Conservation (phyloP, 2,329 filamentous ascomycete species). For the Arthrobotrys entomopaga region DNA sequence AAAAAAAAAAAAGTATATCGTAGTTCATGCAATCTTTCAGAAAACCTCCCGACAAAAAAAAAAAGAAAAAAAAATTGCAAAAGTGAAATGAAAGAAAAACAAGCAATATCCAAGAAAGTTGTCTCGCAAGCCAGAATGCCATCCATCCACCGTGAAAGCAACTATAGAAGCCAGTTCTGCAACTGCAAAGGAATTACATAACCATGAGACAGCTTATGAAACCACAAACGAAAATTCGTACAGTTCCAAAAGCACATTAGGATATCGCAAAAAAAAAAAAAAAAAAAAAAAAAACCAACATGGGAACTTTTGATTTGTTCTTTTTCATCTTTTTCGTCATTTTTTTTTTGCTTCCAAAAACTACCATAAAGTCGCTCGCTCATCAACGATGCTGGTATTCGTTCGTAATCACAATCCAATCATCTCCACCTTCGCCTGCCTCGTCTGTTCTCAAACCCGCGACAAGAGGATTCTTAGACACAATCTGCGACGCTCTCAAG, state of each 20-base stretch:
- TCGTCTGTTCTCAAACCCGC: constrained; percentile 36
- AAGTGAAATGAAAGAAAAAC: neutral
- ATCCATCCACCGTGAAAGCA: neutral
- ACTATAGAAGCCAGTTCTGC: neutral
- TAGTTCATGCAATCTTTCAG: constrained; percentile 34
- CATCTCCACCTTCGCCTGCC: constrained; percentile 28
- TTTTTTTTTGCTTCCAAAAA: constrained; percentile 4
- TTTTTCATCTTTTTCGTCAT: constrained; percentile 11
- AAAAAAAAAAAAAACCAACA: too few relatives aligned
- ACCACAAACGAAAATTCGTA: constrained; percentile 6
- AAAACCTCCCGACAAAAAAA: constrained; percentile 14
- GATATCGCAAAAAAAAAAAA: constrained; percentile 18
- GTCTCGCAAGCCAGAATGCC: neutral
- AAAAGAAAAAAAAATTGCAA: neutral
- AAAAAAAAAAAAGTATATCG: too few relatives aligned
- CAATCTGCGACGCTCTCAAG: constrained; percentile 41
- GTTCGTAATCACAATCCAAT: constrained; percentile 43
- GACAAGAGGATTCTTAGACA: constrained; percentile 34
- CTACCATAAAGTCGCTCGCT: neutral
- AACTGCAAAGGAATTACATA: neutral
- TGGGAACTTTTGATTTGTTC: constrained; percentile 31
- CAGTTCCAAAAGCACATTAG: constrained; percentile 8
- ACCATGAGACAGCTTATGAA: neutral
- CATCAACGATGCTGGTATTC: constrained; percentile 5
- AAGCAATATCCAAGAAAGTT: too few relatives aligned